phyloP scores from a whole-genome alignment of 805 yeast species.

The Teunomyces atbi region DNA sequence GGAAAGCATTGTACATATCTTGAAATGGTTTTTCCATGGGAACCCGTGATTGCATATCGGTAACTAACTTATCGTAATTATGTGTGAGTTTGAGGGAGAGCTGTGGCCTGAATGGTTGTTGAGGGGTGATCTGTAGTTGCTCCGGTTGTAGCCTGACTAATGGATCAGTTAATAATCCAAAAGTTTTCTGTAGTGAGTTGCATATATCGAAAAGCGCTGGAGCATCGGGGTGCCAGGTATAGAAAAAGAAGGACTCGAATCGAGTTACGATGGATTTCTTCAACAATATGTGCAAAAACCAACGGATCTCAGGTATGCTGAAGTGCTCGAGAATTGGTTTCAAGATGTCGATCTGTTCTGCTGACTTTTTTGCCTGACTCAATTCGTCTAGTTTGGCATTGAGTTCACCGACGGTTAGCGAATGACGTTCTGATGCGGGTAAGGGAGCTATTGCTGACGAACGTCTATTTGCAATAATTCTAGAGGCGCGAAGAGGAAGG shows the following conservation, averaged over 20 bases:
- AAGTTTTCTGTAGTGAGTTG: conserved; percentile 58
- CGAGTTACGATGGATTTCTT: conserved; percentile 59
- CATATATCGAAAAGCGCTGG: conserved; percentile 61
- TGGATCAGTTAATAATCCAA: conserved; percentile 54
- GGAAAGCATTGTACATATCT: conserved; percentile 12
- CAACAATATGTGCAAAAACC: conserved; percentile 66
- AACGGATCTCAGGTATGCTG: conserved; percentile 62
- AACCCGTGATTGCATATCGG: conserved; percentile 37
- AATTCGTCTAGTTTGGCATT: conserved; percentile 31
- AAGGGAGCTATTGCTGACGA: not conserved
- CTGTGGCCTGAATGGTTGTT: conserved; percentile 73
- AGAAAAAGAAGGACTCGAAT: conserved; percentile 57
- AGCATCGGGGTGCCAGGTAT: conserved; percentile 80
- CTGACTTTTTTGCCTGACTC: conserved; percentile 21
- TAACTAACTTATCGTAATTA: conserved; percentile 51
- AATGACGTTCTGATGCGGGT: no score
- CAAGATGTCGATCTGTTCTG: conserved; percentile 44
- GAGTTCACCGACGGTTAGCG: conserved; percentile 26
- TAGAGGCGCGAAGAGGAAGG: conserved; percentile 49
- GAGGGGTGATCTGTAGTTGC: conserved; percentile 42
- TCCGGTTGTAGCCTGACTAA: conserved; percentile 37
- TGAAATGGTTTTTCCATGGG: conserved; percentile 17
- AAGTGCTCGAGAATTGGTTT: conserved; percentile 50
- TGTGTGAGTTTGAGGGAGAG: conserved; percentile 56
- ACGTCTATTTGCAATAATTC: conserved; percentile 51